Percentiles rank a stretch among this genome's conserved stretches.
These are phyloP conservation scores for Aspergillus panamensis DNA, from an alignment of 495 filamentous ascomycete genomes.

Conservation along the genomic window DNA sequence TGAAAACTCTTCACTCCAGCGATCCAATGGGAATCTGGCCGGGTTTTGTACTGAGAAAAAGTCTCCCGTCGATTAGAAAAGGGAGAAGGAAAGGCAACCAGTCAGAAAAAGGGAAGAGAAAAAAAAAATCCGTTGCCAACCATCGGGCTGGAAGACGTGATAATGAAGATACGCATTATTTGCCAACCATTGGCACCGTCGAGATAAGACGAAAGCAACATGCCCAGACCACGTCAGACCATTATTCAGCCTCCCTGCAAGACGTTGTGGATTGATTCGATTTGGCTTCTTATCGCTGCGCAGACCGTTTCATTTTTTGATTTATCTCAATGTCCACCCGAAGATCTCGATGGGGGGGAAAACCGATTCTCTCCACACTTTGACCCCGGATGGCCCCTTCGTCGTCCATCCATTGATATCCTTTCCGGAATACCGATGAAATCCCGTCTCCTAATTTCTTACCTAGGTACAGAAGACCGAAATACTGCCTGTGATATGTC, in stretches of 20 bases:
- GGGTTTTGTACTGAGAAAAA: constrained; percentile 16
- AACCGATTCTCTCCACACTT: constrained; percentile 10
- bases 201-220: constrained; percentile 13
- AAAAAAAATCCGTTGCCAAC: constrained; percentile 9
- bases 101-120: background rate
- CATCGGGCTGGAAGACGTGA: constrained; percentile 16
- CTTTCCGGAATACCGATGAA: background rate
- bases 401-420: background rate
- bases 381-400: constrained; percentile 7
- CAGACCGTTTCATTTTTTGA: background rate
- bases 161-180: constrained; percentile 11
- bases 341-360: background rate
- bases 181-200: constrained; percentile 4
- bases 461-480: background rate
- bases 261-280: background rate
- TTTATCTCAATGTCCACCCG: background rate
- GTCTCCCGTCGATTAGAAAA: background rate
- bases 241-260: background rate
- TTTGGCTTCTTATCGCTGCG: constrained; percentile 1
- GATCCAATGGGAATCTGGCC: constrained; percentile 10
- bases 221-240: constrained; percentile 1
- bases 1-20: constrained; percentile 3
- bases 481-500: background rate
- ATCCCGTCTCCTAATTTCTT: background rate
- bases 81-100: background rate